Evolutionary conservation across 345 rosid species (phyloP).

Genomic region (Hevea brasiliensis): DNA sequence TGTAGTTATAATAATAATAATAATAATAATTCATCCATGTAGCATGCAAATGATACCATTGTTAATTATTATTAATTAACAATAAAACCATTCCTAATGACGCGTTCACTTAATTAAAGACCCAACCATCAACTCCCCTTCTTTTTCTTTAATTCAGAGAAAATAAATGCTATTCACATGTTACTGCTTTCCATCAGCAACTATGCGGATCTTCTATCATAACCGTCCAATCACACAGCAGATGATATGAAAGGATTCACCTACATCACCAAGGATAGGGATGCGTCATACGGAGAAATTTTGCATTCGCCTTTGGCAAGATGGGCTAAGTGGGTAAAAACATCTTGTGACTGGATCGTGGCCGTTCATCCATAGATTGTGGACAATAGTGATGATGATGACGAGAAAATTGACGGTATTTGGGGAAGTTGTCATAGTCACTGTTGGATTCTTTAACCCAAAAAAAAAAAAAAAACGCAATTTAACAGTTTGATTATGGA

Average conservation of each 20-base stretch:
- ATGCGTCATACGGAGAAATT: constrained; percentile 10
- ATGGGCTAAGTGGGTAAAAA: not conserved
- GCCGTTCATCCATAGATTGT: constrained; percentile 7
- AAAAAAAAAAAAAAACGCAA: no score
- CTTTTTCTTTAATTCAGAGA: no score
- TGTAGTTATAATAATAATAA: no score
- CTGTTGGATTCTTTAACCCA: no score
- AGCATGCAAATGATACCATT: constrained; percentile 11
- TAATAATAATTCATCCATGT: no score
- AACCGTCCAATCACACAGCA: no score
- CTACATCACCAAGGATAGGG: not conserved
- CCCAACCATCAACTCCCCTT: not conserved
- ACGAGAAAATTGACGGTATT: no score
- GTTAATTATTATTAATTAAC: constrained; percentile 1
- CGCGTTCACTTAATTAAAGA: not conserved
- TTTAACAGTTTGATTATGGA: not conserved
- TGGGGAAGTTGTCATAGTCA: no score
- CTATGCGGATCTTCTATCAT: no score
- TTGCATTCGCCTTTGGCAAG: not conserved
- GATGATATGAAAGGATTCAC: not conserved
- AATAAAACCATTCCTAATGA: not conserved
- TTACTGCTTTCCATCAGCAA: no score
- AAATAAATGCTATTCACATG: not conserved
- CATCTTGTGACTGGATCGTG: constrained; percentile 9
- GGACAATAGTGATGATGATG: no score